Evolutionary conservation across 1,284 basidiomycete species (phyloP).

Genomic region (Fomitopsis schrenkii): DNA sequence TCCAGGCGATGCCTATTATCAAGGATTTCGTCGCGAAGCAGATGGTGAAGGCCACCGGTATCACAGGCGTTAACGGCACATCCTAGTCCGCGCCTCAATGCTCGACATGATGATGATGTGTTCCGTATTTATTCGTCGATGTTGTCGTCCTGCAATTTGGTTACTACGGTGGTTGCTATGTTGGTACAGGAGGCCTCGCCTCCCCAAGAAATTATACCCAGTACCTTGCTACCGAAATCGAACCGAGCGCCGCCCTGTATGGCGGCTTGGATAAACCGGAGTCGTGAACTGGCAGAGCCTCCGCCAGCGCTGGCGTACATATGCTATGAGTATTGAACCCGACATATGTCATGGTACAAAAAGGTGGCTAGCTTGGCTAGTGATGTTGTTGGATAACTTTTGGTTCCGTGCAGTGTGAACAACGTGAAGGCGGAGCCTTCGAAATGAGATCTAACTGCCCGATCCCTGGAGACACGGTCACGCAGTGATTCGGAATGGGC

Average conservation of each 20-base stretch:
- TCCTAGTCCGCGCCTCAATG: not conserved
- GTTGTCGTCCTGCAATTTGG: not conserved
- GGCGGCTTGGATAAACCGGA: too few species aligned
- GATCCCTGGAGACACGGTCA: not conserved
- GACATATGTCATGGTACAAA: too few species aligned
- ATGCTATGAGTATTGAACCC: too few species aligned
- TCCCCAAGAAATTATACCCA: constrained; percentile 37
- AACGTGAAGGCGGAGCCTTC: too few species aligned
- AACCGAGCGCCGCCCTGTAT: constrained; percentile 7
- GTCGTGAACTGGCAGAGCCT: too few species aligned
- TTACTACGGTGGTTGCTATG: not conserved
- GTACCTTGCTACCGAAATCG: constrained; percentile 41
- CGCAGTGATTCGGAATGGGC: not conserved
- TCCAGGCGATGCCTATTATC: constrained; percentile 57
- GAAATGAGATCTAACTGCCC: too few species aligned
- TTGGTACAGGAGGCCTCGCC: constrained; percentile 22
- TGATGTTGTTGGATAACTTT: too few species aligned
- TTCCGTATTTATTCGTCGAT: not conserved
- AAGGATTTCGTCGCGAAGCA: constrained; percentile 38
- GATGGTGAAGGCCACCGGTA: not conserved
- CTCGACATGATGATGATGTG: too few species aligned
- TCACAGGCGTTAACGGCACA: not conserved
- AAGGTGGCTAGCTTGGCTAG: too few species aligned
- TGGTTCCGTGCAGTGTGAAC: too few species aligned
- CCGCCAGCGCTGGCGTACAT: too few species aligned